These are phyloP conservation scores for Phialocephala subalpina DNA, from an alignment of 2,329 filamentous ascomycete species.

Conservation along the genomic window DNA sequence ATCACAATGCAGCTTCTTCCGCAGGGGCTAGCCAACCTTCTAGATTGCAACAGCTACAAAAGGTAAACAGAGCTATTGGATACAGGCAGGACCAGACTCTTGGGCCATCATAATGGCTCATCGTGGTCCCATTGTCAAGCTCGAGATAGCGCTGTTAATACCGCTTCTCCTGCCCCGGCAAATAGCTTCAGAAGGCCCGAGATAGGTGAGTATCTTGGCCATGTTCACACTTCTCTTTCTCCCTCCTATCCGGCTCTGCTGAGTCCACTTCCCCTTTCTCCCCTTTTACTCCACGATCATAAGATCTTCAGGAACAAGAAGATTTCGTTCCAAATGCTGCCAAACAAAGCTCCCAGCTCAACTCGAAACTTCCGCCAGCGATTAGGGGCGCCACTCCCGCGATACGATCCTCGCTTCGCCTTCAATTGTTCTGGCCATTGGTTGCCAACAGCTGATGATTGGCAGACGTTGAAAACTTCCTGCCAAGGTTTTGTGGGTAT, in stretches of 20 bases:
- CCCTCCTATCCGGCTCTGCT: background rate
- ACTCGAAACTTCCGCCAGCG: background rate
- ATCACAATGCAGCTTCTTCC: slow-evolving; percentile 14
- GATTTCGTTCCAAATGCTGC: slow-evolving; percentile 1
- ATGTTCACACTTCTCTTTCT: background rate
- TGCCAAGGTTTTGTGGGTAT: background rate
- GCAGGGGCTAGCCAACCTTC: background rate
- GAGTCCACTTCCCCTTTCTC: background rate
- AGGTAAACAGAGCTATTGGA: background rate
- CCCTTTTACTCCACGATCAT: background rate
- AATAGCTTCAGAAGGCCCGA: background rate
- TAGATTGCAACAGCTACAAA: background rate
- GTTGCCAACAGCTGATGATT: slow-evolving; percentile 20
- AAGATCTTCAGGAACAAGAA: slow-evolving; percentile 16
- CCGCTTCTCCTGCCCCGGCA: background rate
- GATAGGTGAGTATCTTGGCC: background rate
- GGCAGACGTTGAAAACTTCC: slow-evolving; percentile 11
- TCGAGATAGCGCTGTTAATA: slow-evolving; percentile 1
- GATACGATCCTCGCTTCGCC: slow-evolving; percentile 19
- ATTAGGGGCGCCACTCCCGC: slow-evolving; percentile 21
- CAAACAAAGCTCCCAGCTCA: slow-evolving; percentile 4
- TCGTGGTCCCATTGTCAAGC: background rate
- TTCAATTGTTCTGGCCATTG: background rate
- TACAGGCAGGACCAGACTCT: slow-evolving; percentile 10
- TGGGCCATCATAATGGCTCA: background rate